Base-by-base conservation (phyloP, 495 filamentous ascomycete genomes). In the Penicillium arizonense region DNA sequence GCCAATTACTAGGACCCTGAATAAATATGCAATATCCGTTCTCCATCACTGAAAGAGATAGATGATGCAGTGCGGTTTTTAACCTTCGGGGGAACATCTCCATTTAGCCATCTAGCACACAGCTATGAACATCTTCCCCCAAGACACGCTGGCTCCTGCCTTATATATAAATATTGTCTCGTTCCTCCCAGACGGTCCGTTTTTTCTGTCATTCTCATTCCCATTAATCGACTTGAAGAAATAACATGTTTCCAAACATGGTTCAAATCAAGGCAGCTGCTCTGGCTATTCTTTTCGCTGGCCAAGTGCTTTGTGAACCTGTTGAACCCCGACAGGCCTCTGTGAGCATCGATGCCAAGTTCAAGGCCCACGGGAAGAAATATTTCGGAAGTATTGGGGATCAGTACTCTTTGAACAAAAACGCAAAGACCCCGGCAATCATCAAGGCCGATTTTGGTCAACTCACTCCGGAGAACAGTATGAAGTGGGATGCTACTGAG, bases 381-480 rank as follows among this genome's bases (percentile, higher is more conserved):
- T 64, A 64, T 28, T n/a, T 62, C 23, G 68, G 68, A 36, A 70
- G 44, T 16, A 50, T 48, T 46, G 53, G 55, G 35, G 68, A 71
- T n/a, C 63, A 55, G 33, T 45, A 52, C 42, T 63, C 63, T 30
- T 53, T 71, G 52, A 61, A 28, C 56, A 67, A 57, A 20, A 53
- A 57, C 18, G 9, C 44, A n/a, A 53, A 56, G 37, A 53, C 41
- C 33, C 41, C 59, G 35, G 68, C 71, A 6, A 73, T 79, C 45
- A 63, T 79, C 61, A 61, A 68, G 44, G 64, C 71, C 1, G 64
- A 80, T 53, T 82, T 81, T 38, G 76, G 78, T 47, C 70, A 74
- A 43, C 52, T 81, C 49, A 80, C 77, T 9, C 76, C 77, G 0
- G 79, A 81, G 69, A 82, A 82, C 68, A 79, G 75, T 51, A 79